Evolutionary conservation across 768 basidiomycete species (phyloP).

Genomic region (Mycena vitilis): DNA sequence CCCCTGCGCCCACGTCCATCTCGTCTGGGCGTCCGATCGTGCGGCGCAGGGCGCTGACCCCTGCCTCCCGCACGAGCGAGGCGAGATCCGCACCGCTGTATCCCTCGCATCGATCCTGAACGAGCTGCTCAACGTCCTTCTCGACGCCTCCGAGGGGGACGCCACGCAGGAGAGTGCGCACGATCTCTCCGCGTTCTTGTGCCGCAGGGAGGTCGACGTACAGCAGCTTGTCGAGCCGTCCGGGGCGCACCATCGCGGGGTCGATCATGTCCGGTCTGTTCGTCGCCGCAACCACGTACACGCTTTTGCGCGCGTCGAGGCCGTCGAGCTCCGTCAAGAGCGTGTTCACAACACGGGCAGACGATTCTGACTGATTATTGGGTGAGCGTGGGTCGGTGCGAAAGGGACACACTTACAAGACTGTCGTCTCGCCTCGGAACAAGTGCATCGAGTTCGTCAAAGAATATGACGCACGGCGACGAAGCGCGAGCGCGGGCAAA

Average conservation of each 20-base stretch:
- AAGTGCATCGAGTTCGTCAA: conserved; percentile 93
- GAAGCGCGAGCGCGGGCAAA: conserved; percentile 95
- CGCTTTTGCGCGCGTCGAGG: conserved; percentile 84
- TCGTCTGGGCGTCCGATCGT: conserved; percentile 75
- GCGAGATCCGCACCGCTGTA: conserved; percentile 95
- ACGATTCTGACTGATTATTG: conserved; percentile 84
- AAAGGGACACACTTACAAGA: conserved; percentile 63
- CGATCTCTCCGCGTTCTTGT: conserved; percentile 84
- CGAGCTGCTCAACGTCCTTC: conserved; percentile 56
- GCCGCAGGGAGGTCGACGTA: conserved; percentile 89
- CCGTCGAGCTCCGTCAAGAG: conserved; percentile 95
- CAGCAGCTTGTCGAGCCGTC: conserved; percentile 91
- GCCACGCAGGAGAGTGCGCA: conserved; percentile 77
- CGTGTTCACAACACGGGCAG: conserved; percentile 93
- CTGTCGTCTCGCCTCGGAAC: conserved; percentile 92
- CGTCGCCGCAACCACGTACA: conserved; percentile 95
- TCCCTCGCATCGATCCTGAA: conserved; percentile 78
- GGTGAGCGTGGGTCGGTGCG: conserved; percentile 1
- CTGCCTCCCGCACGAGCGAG: conserved; percentile 89
- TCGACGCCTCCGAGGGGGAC: conserved; percentile 67
- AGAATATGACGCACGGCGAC: conserved; percentile 94
- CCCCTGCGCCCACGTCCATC: conserved; percentile 63
- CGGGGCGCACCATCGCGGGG: conserved; percentile 97
- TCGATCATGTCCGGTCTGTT: conserved; percentile 98
- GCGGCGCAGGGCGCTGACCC: conserved; percentile 82